Evolutionary conservation across 371 early-diverging fungal species (phyloP).

Genomic region (Apophysomyces elegans): DNA sequence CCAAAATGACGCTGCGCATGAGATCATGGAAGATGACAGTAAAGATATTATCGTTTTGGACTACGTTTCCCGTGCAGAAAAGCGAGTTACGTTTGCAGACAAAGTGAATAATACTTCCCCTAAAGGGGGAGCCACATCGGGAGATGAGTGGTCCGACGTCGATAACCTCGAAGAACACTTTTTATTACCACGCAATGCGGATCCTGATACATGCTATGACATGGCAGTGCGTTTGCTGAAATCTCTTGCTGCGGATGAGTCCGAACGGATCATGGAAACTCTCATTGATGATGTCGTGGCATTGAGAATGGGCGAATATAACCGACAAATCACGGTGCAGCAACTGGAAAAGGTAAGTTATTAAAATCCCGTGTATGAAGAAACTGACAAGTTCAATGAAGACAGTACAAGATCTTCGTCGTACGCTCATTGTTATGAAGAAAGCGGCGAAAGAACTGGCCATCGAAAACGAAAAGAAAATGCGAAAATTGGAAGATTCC

Average conservation of each 20-base stretch:
- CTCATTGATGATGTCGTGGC: constrained; percentile 76
- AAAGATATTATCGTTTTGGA: constrained; percentile 25
- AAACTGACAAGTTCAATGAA: neutral
- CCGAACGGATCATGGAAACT: constrained; percentile 65
- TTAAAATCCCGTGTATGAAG: too few species aligned
- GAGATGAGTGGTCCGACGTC: constrained; percentile 33
- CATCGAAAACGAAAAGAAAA: constrained; percentile 72
- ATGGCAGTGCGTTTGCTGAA: constrained; percentile 62
- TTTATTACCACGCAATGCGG: constrained; percentile 44
- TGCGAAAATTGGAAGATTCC: constrained; percentile 55
- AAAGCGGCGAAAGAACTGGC: constrained; percentile 74
- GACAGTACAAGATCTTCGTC: constrained; percentile 65
- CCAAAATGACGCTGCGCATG: constrained; percentile 69
- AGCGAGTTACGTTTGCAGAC: constrained; percentile 48
- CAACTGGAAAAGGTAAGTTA: constrained; percentile 57
- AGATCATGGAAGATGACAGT: constrained; percentile 48
- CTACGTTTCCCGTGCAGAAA: constrained; percentile 18
- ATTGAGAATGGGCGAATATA: constrained; percentile 61
- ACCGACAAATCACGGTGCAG: constrained; percentile 55
- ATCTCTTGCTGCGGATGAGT: constrained; percentile 64
- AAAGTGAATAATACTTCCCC: constrained; percentile 24
- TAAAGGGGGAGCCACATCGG: neutral
- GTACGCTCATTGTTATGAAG: constrained; percentile 75
- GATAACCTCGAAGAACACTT: constrained; percentile 53
- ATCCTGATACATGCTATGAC: constrained; percentile 51